Base-by-base conservation (phyloP, 169 alveolate species). In the Cryptosporidium baileyi region DNA sequence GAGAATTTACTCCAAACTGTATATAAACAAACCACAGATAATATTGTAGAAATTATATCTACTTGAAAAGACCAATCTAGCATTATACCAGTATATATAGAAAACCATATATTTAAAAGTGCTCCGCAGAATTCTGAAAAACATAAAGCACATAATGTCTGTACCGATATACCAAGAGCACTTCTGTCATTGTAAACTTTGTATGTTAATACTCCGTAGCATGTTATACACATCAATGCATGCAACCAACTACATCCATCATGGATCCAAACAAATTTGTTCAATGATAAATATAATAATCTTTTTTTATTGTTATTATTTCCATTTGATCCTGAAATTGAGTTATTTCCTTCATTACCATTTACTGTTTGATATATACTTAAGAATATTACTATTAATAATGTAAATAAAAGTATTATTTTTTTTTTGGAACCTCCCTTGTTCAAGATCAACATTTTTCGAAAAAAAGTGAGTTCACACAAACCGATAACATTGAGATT, bases 121-220 rank as follows among this genome's bases (percentile, higher is more conserved):
- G 89, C 93, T 13, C 89, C 89, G 63, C 91, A 88, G 22, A 88
- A 63, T 28, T 90, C 93, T 0, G 89, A 82, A 61, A 89, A 67
- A 30, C 88, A 82, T 32, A 90, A 34, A 9, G 93, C 93, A 43
- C 89, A 88, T 60, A 90, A 65, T 6, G 93, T 67, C 81, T 90
- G 93, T 22, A 90, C 49, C 1, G 93, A 90, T 3, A 90, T 54
- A 3, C 93, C 93, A 13, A 61, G 49, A 3, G 91, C 91, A 49
- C 67, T 81, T 13, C 89, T 63, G 19, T 85, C 93, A 44, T 40
- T 47, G 15, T 88, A 81, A 22, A 90, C 91, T 32, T 88, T 85
- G 60, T 44, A 63, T 34, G 89, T 40, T 13, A 90, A 34, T 4
- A 89, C 91, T 41, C 80, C 93, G 60, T 90, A 90, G 22, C 85